A percentile compares a stretch with the other conserved stretches of the same genome.
Conservation (phyloP, 2,329 filamentous ascomycete genomes). For the Fonsecaea erecta region DNA sequence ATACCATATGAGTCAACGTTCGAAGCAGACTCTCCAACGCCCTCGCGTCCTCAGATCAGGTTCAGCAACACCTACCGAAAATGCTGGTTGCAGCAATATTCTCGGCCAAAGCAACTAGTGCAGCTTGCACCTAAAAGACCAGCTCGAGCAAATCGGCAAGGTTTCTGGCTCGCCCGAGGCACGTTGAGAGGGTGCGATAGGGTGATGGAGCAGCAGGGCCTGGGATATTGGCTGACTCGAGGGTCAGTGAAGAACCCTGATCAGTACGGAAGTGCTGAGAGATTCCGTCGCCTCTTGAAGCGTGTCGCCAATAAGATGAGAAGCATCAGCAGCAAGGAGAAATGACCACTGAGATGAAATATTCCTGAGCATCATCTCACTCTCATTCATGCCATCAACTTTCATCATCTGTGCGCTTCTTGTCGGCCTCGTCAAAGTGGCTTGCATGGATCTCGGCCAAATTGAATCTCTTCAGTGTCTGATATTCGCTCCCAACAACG, state of each 20-base stretch:
- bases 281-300: not conserved
- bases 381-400: not conserved
- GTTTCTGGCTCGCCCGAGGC: constrained; percentile 9
- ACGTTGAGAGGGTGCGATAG: constrained; percentile 10
- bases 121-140: not conserved
- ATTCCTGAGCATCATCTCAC: not conserved
- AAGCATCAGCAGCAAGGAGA: not conserved
- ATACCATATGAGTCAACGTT: constrained; percentile 4
- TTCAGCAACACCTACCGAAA: constrained; percentile 7
- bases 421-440: constrained; percentile 15
- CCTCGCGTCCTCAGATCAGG: constrained; percentile 2
- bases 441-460: constrained; percentile 61
- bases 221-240: not conserved
- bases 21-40: not conserved
- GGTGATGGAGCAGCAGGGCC: not conserved
- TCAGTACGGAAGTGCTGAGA: not conserved
- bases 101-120: not conserved
- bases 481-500: constrained; percentile 64
- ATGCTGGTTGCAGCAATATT: not conserved
- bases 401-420: not conserved
- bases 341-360: not conserved
- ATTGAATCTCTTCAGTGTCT: constrained; percentile 66
- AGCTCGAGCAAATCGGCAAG: not conserved
- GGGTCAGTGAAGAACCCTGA: not conserved
- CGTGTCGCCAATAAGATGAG: constrained; percentile 6